phyloP scores from a whole-genome alignment of 116 monocot species.

The Phalaenopsis hybrid region DNA sequence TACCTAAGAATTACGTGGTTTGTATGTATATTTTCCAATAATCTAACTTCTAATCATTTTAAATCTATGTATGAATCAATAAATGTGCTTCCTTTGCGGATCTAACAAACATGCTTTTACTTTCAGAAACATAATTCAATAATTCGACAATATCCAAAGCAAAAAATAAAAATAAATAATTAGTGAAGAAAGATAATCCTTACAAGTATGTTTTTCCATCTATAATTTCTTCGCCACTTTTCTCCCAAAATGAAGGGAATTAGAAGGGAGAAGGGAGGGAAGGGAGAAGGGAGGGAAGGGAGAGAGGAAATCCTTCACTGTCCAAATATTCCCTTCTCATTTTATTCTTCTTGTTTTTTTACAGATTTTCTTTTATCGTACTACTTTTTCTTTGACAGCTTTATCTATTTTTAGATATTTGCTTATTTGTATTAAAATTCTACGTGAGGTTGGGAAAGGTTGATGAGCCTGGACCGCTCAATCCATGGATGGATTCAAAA shows the following conservation, averaged over 20 bases:
- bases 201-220: neutral
- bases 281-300: neutral
- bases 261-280: neutral
- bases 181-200: neutral
- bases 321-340: neutral
- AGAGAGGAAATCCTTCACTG: neutral
- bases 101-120: no score
- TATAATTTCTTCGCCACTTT: neutral
- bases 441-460: neutral
- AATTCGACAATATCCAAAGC: no score
- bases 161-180: neutral
- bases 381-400: neutral
- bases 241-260: neutral
- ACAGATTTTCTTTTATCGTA: neutral
- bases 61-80: neutral
- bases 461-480: neutral
- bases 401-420: neutral
- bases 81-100: neutral
- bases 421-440: neutral
- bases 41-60: neutral
- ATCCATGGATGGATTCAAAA: neutral
- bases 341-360: neutral
- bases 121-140: no score
- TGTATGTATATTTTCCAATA: no score
- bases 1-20: no score